A percentile compares a stretch with the other conserved stretches of the same genome.
phyloP scores from a whole-genome alignment of 2,329 filamentous ascomycete genomes.

The Claviceps monticola region DNA sequence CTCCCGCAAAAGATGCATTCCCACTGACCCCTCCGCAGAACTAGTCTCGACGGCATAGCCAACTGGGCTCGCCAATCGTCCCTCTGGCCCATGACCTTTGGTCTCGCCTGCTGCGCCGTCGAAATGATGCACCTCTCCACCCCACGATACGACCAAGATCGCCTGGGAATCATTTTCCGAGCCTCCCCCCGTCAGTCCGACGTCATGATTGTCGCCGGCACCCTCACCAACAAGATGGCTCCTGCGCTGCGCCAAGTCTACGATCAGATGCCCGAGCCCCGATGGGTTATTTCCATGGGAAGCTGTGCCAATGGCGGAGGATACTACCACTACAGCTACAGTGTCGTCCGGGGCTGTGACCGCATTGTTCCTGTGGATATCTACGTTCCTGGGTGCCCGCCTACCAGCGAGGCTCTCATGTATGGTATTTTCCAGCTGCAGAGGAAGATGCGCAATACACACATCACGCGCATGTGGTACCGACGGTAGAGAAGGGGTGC shows the following conservation, averaged over 20 bases:
- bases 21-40: conserved; percentile 31
- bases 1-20: too few relatives aligned
- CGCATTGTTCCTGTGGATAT: conserved; percentile 67
- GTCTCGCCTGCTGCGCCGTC: conserved; percentile 75
- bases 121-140: conserved; percentile 91
- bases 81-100: conserved; percentile 81
- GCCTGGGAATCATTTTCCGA: conserved; percentile 80
- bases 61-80: conserved; percentile 80
- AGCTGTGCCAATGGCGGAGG: conserved; percentile 75
- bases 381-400: conserved; percentile 64
- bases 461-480: conserved; percentile 44
- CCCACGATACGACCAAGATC: conserved; percentile 79
- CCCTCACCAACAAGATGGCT: conserved; percentile 93
- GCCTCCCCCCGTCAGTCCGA: conserved; percentile 79
- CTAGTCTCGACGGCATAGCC: conserved; percentile 62
- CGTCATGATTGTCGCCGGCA: conserved; percentile 88
- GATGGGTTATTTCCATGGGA: conserved; percentile 76
- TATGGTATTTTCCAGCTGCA: conserved; percentile 63
- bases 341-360: conserved; percentile 61
- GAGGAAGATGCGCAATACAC: conserved; percentile 56
- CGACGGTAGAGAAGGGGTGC: conserved; percentile 28
- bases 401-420: conserved; percentile 47
- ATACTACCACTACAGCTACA: conserved; percentile 80
- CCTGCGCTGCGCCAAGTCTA: conserved; percentile 82
- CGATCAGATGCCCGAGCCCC: conserved; percentile 88